Base-by-base conservation (phyloP, 305 asterid genomes). In the Fraxinus baroniana region DNA sequence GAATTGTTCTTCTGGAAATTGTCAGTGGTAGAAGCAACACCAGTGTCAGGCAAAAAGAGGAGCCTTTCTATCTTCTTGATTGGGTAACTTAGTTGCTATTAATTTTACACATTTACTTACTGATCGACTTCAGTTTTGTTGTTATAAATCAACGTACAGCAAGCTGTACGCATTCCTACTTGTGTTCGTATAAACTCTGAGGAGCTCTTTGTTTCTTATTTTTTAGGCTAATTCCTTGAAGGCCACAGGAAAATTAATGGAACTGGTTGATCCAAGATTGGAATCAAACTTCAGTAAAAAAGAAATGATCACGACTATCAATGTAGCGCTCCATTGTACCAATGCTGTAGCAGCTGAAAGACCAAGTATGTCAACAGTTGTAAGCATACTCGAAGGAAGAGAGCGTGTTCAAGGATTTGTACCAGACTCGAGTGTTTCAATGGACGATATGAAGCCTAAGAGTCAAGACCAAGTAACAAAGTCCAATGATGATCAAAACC, bases 361-460 rank as follows among this genome's bases (percentile, higher is more conserved):
- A 79, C 98, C 97, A 13, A 87, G 37, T 13, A 93, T 93, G 97
- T 90, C 95, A 0, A 82, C 85, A 4, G 94, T 88, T 17, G 93
- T 91, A 5, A 88, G 94, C 88, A 92, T 91, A 87, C 91, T 93
- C 0, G 94, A 92, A 84, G 95, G 93, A 13, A 87, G 49, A 15
- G 81, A 80, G 7, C 84, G 84, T 18, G 70, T 87, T 26, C 41
- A 77, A 7, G 82, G 70, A 35, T 79, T 86, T 3, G 80, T 64
- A 74, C 79, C 84, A 22, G 84, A 83, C 30, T 28, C 79, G 26
- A 78, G 60, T 75, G 72, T 41, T 77, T 77, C 86, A 2, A 60
- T 12, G 60, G 84, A 37, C 24, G 82, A 78, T 78, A 26, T 10
- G 74, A 83, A 39, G 20, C 20, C 18, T 0, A 20, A 83, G 41